Conservation (phyloP, 352 stramenopile species). For the Phytophthora pisi region DNA sequence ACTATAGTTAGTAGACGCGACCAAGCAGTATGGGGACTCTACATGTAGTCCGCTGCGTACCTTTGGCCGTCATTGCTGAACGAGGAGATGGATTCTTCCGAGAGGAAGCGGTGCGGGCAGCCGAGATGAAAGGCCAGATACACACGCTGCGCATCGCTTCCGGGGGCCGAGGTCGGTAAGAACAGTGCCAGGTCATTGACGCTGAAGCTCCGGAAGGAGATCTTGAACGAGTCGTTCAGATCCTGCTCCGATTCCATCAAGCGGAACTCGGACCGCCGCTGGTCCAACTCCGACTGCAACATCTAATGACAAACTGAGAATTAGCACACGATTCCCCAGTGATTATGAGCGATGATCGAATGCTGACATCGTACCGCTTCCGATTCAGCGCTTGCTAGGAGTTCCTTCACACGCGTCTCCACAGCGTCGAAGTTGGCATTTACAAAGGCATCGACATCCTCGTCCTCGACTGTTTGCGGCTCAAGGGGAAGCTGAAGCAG, state of each 20-base stretch:
- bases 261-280: conserved; percentile 63
- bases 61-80: conserved; percentile 85
- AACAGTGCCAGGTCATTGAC: conserved; percentile 87
- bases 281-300: conserved; percentile 60
- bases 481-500: conserved; percentile 53
- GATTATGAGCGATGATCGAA: background rate
- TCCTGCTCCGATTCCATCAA: conserved; percentile 67
- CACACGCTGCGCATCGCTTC: conserved; percentile 74
- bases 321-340: background rate
- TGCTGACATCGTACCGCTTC: conserved; percentile 46
- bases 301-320: conserved; percentile 31
- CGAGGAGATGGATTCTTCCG: conserved; percentile 88
- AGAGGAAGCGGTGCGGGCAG: conserved; percentile 86
- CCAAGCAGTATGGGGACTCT: background rate
- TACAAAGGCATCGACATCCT: conserved; percentile 51
- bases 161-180: conserved; percentile 80
- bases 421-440: conserved; percentile 53
- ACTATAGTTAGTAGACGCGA: background rate
- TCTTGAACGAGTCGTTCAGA: conserved; percentile 77
- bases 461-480: conserved; percentile 28
- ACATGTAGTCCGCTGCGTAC: conserved; percentile 35
- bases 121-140: conserved; percentile 89
- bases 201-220: conserved; percentile 85
- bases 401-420: conserved; percentile 59
- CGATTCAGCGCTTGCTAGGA: conserved; percentile 63